Percentiles rank a stretch among this genome's conserved stretches.
These are phyloP conservation scores for Sporodiniella umbellata DNA, from an alignment of 371 early-diverging fungal genomes.

Conservation along the genomic window DNA sequence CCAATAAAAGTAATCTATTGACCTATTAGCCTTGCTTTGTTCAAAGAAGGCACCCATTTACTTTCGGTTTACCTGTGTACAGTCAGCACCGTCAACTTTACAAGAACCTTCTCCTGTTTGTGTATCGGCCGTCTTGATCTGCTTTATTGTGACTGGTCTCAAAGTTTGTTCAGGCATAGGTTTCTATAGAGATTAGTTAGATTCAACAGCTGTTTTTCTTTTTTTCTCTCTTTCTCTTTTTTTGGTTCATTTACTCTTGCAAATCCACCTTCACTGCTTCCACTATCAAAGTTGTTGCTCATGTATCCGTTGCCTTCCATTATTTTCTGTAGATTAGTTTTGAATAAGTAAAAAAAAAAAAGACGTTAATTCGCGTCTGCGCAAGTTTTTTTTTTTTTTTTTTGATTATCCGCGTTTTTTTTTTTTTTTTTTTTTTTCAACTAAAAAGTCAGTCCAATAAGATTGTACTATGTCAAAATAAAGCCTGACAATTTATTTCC, in stretches of 20 bases:
- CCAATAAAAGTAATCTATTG: conserved; percentile 68
- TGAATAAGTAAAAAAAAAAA: not conserved
- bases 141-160: conserved; percentile 75
- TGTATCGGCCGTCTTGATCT: conserved; percentile 46
- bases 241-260: conserved; percentile 10
- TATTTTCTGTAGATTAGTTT: not conserved
- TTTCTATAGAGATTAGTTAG: conserved; percentile 15
- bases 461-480: no score
- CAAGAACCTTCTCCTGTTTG: conserved; percentile 49
- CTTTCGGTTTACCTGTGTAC: conserved; percentile 62
- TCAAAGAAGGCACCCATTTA: no score
- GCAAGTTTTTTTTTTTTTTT: not conserved
- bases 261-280: not conserved
- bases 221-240: not conserved
- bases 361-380: not conserved
- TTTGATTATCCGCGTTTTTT: no score
- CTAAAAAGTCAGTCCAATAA: not conserved
- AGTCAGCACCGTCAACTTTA: conserved; percentile 61
- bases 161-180: conserved; percentile 46
- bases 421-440: not conserved
- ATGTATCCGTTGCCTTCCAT: conserved; percentile 1
- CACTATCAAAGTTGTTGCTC: not conserved
- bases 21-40: no score
- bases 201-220: not conserved
- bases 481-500: no score